phyloP scores from a whole-genome alignment of 345 rosid genomes.

The Citrus cavaleriei region DNA sequence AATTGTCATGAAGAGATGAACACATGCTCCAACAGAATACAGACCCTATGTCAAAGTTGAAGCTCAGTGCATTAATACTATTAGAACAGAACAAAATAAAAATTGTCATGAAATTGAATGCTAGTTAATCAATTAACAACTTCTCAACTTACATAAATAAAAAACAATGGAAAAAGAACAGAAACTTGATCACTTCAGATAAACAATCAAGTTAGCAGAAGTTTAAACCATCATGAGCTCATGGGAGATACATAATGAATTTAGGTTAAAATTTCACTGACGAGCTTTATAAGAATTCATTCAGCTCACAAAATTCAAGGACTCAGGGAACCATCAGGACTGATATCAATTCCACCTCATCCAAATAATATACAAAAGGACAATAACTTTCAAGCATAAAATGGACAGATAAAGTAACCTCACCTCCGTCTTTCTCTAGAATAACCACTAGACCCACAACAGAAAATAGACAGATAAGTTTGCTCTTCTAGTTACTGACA shows the following conservation, averaged over 20 bases:
- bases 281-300: not conserved
- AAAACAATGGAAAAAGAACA: not conserved
- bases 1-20: not conserved
- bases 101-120: not conserved
- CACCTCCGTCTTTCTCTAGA: not conserved
- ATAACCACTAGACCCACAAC: not conserved
- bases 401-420: not conserved
- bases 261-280: not conserved
- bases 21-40: not conserved
- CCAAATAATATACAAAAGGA: not conserved
- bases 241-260: not conserved
- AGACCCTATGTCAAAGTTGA: slow-evolving; percentile 3
- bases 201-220: not conserved
- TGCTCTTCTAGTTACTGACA: not conserved
- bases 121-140: not conserved
- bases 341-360: not conserved
- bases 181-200: not conserved
- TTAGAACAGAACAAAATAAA: not conserved
- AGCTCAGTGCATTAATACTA: slow-evolving; percentile 3
- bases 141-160: not conserved
- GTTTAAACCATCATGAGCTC: not conserved
- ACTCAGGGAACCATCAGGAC: not conserved
- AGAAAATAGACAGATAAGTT: not conserved
- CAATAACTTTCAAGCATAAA: not conserved
- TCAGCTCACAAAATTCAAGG: not conserved